A percentile compares a stretch with the other conserved stretches of the same genome.
Conservation (phyloP, 2,329 filamentous ascomycete species). For the Clarireedia paspali region DNA sequence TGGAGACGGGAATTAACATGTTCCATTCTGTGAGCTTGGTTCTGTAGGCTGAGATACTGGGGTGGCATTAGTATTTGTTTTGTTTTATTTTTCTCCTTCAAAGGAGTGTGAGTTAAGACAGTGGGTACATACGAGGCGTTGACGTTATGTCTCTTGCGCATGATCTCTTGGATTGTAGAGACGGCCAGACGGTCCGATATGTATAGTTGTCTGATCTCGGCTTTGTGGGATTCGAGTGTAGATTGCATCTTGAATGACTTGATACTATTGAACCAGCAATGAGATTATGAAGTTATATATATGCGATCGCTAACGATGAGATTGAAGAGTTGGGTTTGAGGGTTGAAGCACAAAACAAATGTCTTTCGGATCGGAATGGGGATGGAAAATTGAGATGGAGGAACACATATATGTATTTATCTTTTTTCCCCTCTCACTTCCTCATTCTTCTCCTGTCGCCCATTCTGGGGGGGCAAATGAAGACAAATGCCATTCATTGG, state of each 20-base stretch:
- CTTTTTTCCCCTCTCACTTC: not conserved
- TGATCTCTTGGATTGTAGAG: conserved; percentile 7
- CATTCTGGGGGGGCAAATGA: too few relatives aligned
- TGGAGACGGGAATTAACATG: conserved; percentile 2
- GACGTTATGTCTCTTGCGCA: conserved; percentile 5
- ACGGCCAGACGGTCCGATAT: conserved; percentile 1
- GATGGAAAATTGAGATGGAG: not conserved
- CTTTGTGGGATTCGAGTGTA: conserved; percentile 4
- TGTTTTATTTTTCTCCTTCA: not conserved
- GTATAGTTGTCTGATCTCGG: conserved; percentile 4
- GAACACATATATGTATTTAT: conserved; percentile 3
- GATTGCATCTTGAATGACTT: conserved; percentile 1
- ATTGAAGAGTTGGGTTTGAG: too few relatives aligned
- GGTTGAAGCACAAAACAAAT: too few relatives aligned
- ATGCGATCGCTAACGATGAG: too few relatives aligned
- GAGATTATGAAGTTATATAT: not conserved
- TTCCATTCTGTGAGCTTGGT: conserved; percentile 9
- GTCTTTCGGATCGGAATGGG: too few relatives aligned
- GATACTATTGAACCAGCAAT: not conserved
- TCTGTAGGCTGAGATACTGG: conserved; percentile 7
- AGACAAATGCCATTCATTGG: not conserved
- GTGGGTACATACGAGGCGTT: conserved; percentile 1
- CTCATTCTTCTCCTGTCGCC: not conserved
- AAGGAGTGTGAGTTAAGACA: too few relatives aligned
- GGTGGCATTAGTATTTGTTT: not conserved